Conservation (phyloP, 2,329 filamentous ascomycete genomes). For the Tolypocladium amazonense region DNA sequence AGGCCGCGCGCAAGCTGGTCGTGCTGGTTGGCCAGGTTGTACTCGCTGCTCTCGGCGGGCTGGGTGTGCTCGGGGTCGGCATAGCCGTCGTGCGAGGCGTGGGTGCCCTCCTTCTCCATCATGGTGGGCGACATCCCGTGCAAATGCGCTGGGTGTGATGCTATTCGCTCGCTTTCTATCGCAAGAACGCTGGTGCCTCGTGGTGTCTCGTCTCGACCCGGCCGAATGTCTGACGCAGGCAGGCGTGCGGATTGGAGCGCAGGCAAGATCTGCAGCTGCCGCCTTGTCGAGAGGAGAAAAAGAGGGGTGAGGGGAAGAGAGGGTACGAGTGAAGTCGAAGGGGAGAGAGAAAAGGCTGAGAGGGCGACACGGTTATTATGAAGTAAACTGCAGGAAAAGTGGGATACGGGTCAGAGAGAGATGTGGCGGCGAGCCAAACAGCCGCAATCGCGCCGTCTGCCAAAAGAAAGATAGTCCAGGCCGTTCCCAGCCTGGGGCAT, state of each 20-base stretch:
- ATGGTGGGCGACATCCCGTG: not conserved
- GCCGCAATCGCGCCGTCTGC: not conserved
- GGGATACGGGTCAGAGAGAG: not conserved
- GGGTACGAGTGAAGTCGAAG: not conserved
- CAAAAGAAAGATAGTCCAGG: not conserved
- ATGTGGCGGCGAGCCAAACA: not conserved
- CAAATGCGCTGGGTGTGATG: not conserved
- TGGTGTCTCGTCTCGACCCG: not conserved
- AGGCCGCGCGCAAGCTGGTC: slow-evolving; percentile 44
- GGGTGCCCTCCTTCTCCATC: slow-evolving; percentile 10
- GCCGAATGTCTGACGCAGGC: not conserved
- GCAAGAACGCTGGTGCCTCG: not conserved
- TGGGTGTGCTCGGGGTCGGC: slow-evolving; percentile 14
- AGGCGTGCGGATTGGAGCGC: not conserved
- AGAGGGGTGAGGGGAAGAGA: not conserved
- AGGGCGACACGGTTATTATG: not conserved
- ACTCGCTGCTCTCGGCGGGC: slow-evolving; percentile 16
- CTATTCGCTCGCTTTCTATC: not conserved
- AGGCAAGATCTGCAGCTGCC: not conserved
- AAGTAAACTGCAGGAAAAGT: not conserved
- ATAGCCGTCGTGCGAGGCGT: slow-evolving; percentile 10
- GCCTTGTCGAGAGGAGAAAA: not conserved
- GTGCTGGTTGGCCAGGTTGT: slow-evolving; percentile 23
- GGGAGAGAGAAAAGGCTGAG: not conserved
- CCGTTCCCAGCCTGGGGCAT: slow-evolving; percentile 1